Conservation (phyloP, 192 early-diverging fungal genomes). For the Phlyctochytrium bullatum region DNA sequence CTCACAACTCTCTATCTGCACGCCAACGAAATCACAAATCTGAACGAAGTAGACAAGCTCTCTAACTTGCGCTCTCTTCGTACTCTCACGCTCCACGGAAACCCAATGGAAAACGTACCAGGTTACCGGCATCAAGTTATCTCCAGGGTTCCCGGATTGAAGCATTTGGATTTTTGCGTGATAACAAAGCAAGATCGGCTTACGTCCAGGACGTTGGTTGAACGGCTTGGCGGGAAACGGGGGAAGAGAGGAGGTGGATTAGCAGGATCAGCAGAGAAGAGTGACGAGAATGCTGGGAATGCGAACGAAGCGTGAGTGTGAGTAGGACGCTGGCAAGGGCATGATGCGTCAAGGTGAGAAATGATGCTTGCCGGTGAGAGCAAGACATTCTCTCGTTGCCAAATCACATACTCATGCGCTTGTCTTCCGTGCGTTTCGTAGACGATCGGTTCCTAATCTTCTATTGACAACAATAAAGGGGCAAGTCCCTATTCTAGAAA, state of each 20-base stretch:
- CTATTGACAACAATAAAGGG: too few species aligned
- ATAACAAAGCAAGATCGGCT: conserved; percentile 38
- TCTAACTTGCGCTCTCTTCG: conserved; percentile 11
- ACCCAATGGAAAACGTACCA: conserved; percentile 34
- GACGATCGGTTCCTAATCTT: too few species aligned
- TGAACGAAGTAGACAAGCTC: conserved; percentile 36
- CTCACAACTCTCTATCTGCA: conserved; percentile 38
- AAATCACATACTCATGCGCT: too few species aligned
- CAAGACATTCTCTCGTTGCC: too few species aligned
- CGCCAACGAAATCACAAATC: conserved; percentile 28
- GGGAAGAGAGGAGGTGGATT: background rate
- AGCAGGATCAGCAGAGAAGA: background rate
- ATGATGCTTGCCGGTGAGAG: too few species aligned
- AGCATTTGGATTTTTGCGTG: conserved; percentile 42
- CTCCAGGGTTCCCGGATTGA: conserved; percentile 23
- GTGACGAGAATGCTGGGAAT: too few species aligned
- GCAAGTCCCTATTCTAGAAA: background rate
- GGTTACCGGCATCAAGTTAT: conserved; percentile 35
- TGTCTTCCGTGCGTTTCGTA: too few species aligned
- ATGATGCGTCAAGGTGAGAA: too few species aligned
- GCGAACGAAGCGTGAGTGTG: too few species aligned
- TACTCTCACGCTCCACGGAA: conserved; percentile 40
- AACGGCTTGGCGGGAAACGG: background rate
- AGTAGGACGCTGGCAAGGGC: too few species aligned
- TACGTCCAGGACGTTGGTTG: background rate